These are phyloP conservation scores for Pelargonium exstipulatum DNA, from an alignment of 441 rosid genomes.

Conservation along the genomic window DNA sequence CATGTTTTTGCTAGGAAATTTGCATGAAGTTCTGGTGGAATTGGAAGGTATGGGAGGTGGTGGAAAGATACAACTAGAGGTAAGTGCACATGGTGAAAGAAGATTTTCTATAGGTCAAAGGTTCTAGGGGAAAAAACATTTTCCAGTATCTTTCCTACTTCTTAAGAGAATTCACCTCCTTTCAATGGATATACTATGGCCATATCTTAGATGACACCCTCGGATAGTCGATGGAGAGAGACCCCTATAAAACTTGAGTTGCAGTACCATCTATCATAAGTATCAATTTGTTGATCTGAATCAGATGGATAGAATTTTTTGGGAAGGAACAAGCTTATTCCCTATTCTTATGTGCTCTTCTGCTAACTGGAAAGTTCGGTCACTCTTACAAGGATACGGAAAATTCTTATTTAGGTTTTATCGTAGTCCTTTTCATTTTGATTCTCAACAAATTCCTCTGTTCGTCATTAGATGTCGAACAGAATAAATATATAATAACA, in stretches of 20 bases:
- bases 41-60: constrained; percentile 98
- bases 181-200: neutral
- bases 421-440: neutral
- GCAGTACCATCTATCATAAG: neutral
- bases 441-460: neutral
- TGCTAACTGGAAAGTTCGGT: neutral
- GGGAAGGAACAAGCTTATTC: neutral
- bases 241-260: too few relatives aligned
- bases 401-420: neutral
- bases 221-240: neutral
- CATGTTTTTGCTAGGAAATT: constrained; percentile 45
- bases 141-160: neutral
- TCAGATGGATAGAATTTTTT: neutral
- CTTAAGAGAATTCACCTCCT: neutral
- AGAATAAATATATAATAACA: too few relatives aligned
- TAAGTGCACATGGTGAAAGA: constrained; percentile 29
- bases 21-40: constrained; percentile 64
- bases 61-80: constrained; percentile 84
- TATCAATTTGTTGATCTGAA: neutral
- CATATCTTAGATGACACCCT: neutral
- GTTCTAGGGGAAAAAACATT: neutral
- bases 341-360: neutral
- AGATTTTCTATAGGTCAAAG: neutral
- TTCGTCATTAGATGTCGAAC: neutral
- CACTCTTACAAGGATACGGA: neutral